phyloP scores from a whole-genome alignment of 1,284 basidiomycete genomes.

The Vanrija sp. region DNA sequence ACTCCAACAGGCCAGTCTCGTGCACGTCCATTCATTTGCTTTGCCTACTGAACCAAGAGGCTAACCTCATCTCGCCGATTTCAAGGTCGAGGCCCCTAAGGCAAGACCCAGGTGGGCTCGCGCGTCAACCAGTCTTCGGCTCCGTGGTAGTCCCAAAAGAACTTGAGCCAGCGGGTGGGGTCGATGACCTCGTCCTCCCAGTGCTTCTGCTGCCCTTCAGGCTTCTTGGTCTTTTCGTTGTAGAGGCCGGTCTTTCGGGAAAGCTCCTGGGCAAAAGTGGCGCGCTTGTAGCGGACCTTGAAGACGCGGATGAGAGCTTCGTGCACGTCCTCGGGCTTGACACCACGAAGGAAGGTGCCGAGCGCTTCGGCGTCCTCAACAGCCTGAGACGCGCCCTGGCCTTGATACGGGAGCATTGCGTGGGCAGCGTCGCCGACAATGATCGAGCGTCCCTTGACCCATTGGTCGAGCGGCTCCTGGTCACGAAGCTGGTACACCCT shows the following conservation, averaged over 20 bases:
- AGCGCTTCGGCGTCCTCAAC: conserved; percentile 33
- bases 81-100: conserved; percentile 7
- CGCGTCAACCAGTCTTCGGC: conserved; percentile 30
- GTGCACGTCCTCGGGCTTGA: conserved; percentile 10
- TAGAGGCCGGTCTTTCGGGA: conserved; percentile 20
- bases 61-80: neutral
- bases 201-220: conserved; percentile 6
- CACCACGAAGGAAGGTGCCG: conserved; percentile 11
- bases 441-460: conserved; percentile 30
- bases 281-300: conserved; percentile 26
- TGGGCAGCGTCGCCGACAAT: conserved; percentile 44
- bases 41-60: no score
- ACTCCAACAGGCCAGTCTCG: no score
- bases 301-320: conserved; percentile 20
- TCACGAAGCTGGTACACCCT: conserved; percentile 31
- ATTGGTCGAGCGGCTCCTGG: conserved; percentile 30
- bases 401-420: conserved; percentile 32
- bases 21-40: no score
- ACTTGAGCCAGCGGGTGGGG: conserved; percentile 14
- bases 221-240: conserved; percentile 3
- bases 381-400: conserved; percentile 30
- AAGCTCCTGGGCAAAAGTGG: conserved; percentile 27
- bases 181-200: conserved; percentile 20
- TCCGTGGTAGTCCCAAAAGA: conserved; percentile 31
- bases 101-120: no score